phyloP scores from a whole-genome alignment of 306 rosid genomes.

The barrel medic (Medicago truncatula) region DNA sequence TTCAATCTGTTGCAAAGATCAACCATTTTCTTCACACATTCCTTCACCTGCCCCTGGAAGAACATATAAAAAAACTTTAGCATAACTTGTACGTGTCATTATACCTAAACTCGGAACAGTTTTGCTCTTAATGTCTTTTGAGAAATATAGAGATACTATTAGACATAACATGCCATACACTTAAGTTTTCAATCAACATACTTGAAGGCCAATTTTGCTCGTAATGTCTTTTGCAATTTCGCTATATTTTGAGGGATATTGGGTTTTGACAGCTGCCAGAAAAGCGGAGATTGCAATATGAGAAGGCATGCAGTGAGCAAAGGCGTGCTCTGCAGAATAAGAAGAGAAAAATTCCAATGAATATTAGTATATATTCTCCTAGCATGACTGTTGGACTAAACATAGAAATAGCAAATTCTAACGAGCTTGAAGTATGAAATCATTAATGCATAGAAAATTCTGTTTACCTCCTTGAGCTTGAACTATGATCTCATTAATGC shows the following conservation, averaged over 20 bases:
- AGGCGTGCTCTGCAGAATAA: neutral
- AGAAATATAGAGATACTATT: neutral
- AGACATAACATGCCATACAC: neutral
- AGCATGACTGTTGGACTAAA: neutral
- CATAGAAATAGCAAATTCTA: neutral
- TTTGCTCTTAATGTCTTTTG: neutral
- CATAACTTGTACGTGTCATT: too few relatives aligned
- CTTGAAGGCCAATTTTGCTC: neutral
- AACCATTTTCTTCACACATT: too few relatives aligned
- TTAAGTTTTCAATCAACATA: neutral
- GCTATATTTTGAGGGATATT: neutral
- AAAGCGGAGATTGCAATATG: conserved; percentile 28
- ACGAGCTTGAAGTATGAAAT: conserved; percentile 38
- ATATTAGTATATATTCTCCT: neutral
- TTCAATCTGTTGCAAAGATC: neutral
- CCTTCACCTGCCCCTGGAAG: neutral
- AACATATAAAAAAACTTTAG: neutral
- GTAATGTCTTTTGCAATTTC: neutral
- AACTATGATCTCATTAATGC: conserved; percentile 40
- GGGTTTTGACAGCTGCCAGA: conserved; percentile 20
- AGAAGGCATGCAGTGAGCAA: conserved; percentile 33
- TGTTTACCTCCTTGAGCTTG: conserved; percentile 40
- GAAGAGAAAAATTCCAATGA: neutral
- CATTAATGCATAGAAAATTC: conserved; percentile 11
- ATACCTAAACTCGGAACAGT: neutral